Evolutionary conservation across 176 grass and related monocot species (phyloP).

Genomic region (Stipa capillata): DNA sequence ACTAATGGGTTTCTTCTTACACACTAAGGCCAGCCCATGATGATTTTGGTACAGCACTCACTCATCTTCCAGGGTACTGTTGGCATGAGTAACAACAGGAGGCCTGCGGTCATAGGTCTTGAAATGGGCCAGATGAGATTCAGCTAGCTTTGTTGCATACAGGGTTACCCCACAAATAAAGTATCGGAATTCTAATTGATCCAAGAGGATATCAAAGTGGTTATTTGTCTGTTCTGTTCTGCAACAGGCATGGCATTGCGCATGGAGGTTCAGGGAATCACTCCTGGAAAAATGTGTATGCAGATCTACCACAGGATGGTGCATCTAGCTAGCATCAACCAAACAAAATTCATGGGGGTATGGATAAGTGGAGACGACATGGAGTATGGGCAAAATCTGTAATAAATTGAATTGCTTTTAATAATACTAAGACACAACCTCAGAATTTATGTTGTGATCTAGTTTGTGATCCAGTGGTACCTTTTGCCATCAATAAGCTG

Average conservation of each 20-base stretch:
- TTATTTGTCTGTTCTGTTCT: slow-evolving; percentile 16
- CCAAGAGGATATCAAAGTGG: slow-evolving; percentile 6
- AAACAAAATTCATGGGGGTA: background rate
- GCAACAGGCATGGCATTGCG: background rate
- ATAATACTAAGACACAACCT: background rate
- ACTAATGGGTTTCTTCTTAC: background rate
- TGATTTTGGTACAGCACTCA: background rate
- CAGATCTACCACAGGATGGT: background rate
- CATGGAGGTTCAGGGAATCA: background rate
- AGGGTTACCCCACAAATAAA: slow-evolving; percentile 1
- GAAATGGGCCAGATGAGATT: background rate
- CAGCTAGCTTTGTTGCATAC: slow-evolving; percentile 16
- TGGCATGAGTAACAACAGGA: slow-evolving; percentile 16
- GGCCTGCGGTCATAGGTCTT: background rate
- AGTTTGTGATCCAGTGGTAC: background rate
- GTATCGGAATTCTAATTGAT: background rate
- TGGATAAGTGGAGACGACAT: background rate
- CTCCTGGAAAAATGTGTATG: slow-evolving; percentile 8
- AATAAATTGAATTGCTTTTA: background rate
- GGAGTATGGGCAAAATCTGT: background rate
- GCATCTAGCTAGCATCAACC: background rate
- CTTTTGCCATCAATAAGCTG: background rate
- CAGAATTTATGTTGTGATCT: background rate
- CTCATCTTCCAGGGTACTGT: background rate
- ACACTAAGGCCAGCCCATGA: background rate